Base-by-base conservation (phyloP, 1,284 basidiomycete genomes). In the Inonotus hispidus region DNA sequence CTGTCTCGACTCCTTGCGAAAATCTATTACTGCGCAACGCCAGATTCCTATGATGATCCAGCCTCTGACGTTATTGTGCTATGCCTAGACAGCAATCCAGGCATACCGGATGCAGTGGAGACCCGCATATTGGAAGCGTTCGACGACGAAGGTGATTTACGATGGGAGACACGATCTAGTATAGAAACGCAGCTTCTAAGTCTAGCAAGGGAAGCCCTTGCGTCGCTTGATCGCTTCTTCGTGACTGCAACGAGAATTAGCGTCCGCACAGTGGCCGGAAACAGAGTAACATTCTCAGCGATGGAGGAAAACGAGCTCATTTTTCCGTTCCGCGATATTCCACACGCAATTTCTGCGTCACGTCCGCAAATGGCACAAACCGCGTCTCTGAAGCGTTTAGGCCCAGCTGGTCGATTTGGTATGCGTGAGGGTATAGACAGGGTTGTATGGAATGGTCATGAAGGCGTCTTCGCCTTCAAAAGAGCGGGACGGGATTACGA, bases 391-490 rank as follows among this genome's bases (percentile, higher is more conserved):
- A 43, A 37, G 13, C 49, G 52, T 23, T 21, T 59, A 10, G 52
- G 58, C 1, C 58, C 50, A 8, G 58, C 50, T 19, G 54, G 54
- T 21, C 37, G 49, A 14, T 59, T 59, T 25, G 58, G 58, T 3
- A 38, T 56, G 4, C 2, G 39, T 8, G 43, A 49, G 11, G 49
- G 52, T 8, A 46, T 59, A 14, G 58, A 59, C 25, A 46, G 58
- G 19, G 58, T 59, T 19, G 39, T 25, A 13, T 59, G 58, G 58
- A 25, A 14, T 13, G 49, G 38, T 32, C 37, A 45, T 13, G 38
- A 53, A 8, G 54, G 54, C 23, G 41, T 45, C 8, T 59, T 53
- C 38, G 58, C 58, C 3, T 46, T 59, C 49, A 59, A 59, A 35
- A 49, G 52, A 23, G 25, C 49, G 1, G 52, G 38, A 7, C n/a